Percentiles rank a stretch among this genome's conserved stretches.
phyloP scores from a whole-genome alignment of 2,329 filamentous ascomycete genomes.

The Cytospora piceae region DNA sequence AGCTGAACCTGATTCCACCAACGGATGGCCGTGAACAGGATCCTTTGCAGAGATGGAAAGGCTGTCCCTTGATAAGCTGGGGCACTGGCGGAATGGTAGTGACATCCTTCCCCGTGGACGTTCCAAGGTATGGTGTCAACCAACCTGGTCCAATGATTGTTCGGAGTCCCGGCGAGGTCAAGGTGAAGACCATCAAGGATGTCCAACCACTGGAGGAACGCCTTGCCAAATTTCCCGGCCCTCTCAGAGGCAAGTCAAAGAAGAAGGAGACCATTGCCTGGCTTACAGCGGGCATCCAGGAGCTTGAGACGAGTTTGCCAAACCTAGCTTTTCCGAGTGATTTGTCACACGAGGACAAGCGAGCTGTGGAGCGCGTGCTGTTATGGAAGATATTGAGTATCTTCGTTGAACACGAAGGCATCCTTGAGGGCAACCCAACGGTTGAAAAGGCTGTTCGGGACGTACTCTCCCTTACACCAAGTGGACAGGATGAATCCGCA shows the following conservation, averaged over 20 bases:
- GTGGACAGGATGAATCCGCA: constrained; percentile 36
- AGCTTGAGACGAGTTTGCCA: constrained; percentile 64
- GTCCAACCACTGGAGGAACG: constrained; percentile 72
- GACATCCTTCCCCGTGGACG: constrained; percentile 84
- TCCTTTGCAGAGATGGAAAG: constrained; percentile 86
- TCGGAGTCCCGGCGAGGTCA: constrained; percentile 80
- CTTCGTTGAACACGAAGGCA: constrained; percentile 85
- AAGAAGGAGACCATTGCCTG: constrained; percentile 91
- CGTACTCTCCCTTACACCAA: constrained; percentile 67
- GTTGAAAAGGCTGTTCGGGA: constrained; percentile 77
- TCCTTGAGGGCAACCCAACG: constrained; percentile 71
- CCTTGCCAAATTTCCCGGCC: constrained; percentile 83
- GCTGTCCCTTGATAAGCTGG: constrained; percentile 84
- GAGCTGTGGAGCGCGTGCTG: constrained; percentile 76
- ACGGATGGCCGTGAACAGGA: constrained; percentile 73
- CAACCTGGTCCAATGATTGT: constrained; percentile 76
- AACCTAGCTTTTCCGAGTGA: constrained; percentile 54
- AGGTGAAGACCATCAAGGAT: constrained; percentile 74
- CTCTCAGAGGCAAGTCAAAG: constrained; percentile 85
- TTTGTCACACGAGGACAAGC: constrained; percentile 66
- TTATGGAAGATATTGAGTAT: constrained; percentile 85
- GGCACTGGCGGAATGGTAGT: constrained; percentile 82
- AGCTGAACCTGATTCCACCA: constrained; percentile 62
- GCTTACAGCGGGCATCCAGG: constrained; percentile 76
- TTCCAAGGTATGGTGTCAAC: constrained; percentile 82